Evolutionary conservation across 352 stramenopile species (phyloP).

Genomic region (Pilasporangium apinafurcum): DNA sequence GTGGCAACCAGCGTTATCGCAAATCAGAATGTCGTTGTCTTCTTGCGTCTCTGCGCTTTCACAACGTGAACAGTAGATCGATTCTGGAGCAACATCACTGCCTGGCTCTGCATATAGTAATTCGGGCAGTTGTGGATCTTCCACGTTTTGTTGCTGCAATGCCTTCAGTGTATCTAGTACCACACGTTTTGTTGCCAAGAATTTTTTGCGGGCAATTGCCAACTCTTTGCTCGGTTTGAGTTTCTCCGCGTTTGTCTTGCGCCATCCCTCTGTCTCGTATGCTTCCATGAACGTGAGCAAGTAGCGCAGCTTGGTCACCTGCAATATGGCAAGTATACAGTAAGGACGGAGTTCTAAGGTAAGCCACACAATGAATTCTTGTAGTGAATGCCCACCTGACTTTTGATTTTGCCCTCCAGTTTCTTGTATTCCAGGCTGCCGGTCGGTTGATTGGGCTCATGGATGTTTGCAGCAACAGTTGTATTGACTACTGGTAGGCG

Average conservation of each 20-base stretch:
- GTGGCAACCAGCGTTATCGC: slow-evolving; percentile 63
- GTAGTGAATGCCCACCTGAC: not conserved
- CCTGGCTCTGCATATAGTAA: slow-evolving; percentile 20
- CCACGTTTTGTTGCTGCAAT: slow-evolving; percentile 25
- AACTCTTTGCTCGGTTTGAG: slow-evolving; percentile 78
- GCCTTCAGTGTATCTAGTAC: slow-evolving; percentile 37
- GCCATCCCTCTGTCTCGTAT: slow-evolving; percentile 81
- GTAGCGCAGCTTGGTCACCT: slow-evolving; percentile 56
- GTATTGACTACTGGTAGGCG: too few species aligned
- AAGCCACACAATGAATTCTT: not conserved
- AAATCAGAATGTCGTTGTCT: slow-evolving; percentile 84
- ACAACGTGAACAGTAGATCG: slow-evolving; percentile 79
- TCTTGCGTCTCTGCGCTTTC: slow-evolving; percentile 47
- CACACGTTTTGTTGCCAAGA: slow-evolving; percentile 40
- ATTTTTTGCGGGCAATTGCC: slow-evolving; percentile 36
- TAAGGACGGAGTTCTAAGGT: not conserved
- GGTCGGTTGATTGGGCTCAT: not conserved
- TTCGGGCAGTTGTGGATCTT: slow-evolving; percentile 48
- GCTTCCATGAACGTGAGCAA: slow-evolving; percentile 75
- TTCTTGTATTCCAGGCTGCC: slow-evolving; percentile 7
- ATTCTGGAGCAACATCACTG: slow-evolving; percentile 11
- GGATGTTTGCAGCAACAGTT: not conserved
- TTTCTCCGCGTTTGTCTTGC: slow-evolving; percentile 65
- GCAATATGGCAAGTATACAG: not conserved
- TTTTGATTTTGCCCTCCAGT: slow-evolving; percentile 4